Evolutionary conservation across 352 stramenopile genomes (phyloP).

Genomic region (Globisporangium canariense): DNA sequence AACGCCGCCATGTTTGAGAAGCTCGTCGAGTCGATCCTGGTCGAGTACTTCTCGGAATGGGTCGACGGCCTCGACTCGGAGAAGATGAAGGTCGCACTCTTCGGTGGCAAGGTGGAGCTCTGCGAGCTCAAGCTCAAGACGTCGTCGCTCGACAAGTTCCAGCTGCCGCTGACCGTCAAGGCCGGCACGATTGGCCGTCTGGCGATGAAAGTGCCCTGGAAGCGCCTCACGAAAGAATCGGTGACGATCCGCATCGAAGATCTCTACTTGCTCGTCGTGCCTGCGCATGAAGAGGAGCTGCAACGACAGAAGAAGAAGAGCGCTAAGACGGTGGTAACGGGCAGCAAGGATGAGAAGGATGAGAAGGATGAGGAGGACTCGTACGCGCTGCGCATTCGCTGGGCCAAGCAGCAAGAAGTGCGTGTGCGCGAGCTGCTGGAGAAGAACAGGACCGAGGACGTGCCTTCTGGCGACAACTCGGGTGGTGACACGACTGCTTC

Average conservation of each 20-base stretch:
- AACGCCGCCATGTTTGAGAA: slow-evolving; percentile 79
- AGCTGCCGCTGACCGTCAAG: slow-evolving; percentile 77
- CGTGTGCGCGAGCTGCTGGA: slow-evolving; percentile 73
- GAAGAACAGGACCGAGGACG: slow-evolving; percentile 59
- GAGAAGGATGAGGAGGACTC: slow-evolving; percentile 44
- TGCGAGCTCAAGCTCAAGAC: slow-evolving; percentile 70
- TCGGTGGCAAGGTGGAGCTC: slow-evolving; percentile 82
- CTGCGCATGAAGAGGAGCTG: slow-evolving; percentile 55
- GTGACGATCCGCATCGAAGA: slow-evolving; percentile 80
- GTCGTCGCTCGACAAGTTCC: slow-evolving; percentile 69
- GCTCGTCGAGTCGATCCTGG: slow-evolving; percentile 77
- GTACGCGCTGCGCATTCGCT: slow-evolving; percentile 59
- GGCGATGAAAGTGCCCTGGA: slow-evolving; percentile 84
- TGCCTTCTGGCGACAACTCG: slow-evolving; percentile 9
- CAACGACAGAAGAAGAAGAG: slow-evolving; percentile 24
- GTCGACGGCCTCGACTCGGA: slow-evolving; percentile 80
- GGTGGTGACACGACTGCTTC: slow-evolving; percentile 45
- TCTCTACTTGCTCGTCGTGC: slow-evolving; percentile 69
- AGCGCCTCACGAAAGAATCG: slow-evolving; percentile 71
- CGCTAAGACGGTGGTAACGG: neutral
- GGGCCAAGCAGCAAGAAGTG: slow-evolving; percentile 81
- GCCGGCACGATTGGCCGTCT: slow-evolving; percentile 60
- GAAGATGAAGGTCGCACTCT: slow-evolving; percentile 87
- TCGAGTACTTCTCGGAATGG: slow-evolving; percentile 87
- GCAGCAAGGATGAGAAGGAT: neutral